Conservation (phyloP, 2,329 filamentous ascomycete species). For the Amauroascus niger region DNA sequence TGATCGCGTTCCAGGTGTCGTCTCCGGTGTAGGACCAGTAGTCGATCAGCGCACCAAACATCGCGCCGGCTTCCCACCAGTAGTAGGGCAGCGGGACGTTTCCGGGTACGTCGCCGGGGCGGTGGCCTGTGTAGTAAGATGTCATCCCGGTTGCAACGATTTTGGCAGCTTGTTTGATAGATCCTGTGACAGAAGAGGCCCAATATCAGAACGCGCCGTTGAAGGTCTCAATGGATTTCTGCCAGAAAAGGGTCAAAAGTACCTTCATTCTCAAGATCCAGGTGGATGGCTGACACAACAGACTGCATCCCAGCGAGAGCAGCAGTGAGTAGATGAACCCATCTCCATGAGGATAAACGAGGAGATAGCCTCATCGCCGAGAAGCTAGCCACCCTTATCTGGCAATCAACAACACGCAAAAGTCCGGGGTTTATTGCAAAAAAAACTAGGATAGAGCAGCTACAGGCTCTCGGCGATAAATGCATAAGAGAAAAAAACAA, state of each 20-base stretch:
- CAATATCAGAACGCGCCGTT: background rate
- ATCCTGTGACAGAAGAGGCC: slow-evolving; percentile 20
- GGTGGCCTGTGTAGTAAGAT: slow-evolving; percentile 28
- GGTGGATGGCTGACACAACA: slow-evolving; percentile 7
- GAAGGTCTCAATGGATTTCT: no score
- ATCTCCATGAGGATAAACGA: background rate
- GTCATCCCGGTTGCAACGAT: slow-evolving; percentile 27
- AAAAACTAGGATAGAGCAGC: background rate
- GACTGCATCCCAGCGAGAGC: background rate
- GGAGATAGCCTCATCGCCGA: slow-evolving; percentile 10
- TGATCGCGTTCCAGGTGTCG: slow-evolving; percentile 57
- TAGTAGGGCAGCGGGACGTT: slow-evolving; percentile 29
- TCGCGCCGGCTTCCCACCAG: slow-evolving; percentile 33
- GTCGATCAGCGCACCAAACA: slow-evolving; percentile 54
- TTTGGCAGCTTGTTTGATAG: slow-evolving; percentile 27
- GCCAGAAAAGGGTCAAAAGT: background rate
- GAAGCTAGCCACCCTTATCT: background rate
- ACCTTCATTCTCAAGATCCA: slow-evolving; percentile 16
- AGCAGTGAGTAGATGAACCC: background rate
- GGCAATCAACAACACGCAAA: background rate
- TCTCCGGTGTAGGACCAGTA: slow-evolving; percentile 81
- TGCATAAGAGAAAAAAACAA: no score
- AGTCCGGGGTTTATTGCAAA: background rate
- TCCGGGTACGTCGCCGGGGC: slow-evolving; percentile 25
- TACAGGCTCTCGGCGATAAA: no score